phyloP scores from a whole-genome alignment of 1,284 basidiomycete species.

The Ustilago bromivora region DNA sequence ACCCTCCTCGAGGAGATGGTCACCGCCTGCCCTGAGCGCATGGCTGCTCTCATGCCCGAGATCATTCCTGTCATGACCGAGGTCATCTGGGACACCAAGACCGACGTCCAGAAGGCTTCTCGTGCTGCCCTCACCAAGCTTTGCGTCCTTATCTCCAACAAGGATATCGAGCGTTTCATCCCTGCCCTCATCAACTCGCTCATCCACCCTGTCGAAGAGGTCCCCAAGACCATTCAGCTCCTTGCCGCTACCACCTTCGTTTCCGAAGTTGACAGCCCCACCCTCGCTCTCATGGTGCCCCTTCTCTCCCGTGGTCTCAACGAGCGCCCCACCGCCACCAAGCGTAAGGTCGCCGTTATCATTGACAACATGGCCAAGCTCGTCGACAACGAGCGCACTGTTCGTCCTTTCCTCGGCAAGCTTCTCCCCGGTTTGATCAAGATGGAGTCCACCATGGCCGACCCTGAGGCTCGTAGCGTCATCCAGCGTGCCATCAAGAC shows the following conservation, averaged over 20 bases:
- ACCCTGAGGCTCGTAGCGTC: slow-evolving; percentile 68
- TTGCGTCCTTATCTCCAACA: slow-evolving; percentile 83
- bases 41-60: slow-evolving; percentile 90
- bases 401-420: slow-evolving; percentile 69
- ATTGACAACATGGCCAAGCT: slow-evolving; percentile 70
- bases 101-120: slow-evolving; percentile 98
- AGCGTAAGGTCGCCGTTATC: slow-evolving; percentile 70
- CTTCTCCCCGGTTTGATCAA: slow-evolving; percentile 69
- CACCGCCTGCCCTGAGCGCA: slow-evolving; percentile 83
- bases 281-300: slow-evolving; percentile 98
- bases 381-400: slow-evolving; percentile 70
- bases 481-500: slow-evolving; percentile 69
- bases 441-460: slow-evolving; percentile 68
- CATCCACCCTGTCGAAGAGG: slow-evolving; percentile 99
- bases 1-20: slow-evolving; percentile 90
- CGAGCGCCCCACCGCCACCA: slow-evolving; percentile 69
- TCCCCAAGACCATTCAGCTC: slow-evolving; percentile 92
- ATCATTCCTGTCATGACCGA: slow-evolving; percentile 95
- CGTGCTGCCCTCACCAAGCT: slow-evolving; percentile 90
- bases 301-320: slow-evolving; percentile 91
- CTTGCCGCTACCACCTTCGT: slow-evolving; percentile 99
- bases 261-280: slow-evolving; percentile 99
- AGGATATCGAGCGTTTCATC: slow-evolving; percentile 85
- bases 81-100: slow-evolving; percentile 99
- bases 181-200: slow-evolving; percentile 96